Base-by-base conservation (phyloP, 2,329 filamentous ascomycete genomes). In the Cladophialophora bantiana region DNA sequence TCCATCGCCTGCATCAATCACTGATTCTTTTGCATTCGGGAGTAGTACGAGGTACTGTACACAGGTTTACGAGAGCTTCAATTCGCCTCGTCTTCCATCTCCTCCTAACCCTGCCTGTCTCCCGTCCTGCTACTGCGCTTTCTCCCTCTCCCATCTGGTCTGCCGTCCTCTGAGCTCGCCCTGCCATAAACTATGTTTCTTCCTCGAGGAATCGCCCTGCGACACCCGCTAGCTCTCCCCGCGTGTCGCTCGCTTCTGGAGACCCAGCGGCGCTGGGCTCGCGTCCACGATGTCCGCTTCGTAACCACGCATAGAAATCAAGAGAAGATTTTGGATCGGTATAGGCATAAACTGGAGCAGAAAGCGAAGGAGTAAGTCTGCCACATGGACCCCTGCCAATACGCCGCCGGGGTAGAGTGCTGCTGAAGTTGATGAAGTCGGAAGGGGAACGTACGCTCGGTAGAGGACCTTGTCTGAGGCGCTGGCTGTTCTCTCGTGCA, bases 251-350 rank as follows among this genome's bases (percentile, higher is more conserved):
- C n/a, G 4, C 50, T 55, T 3, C 56, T 64, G 32, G 62, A 65
- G 32, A 40, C 59, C 77, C 94, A 97, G 79, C 88, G 90, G 64
- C 88, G 94, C 77, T 96, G 92, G 90, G 94, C 94, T 1, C 92
- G 92, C 74, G 93, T 97, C 35, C 92, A 96, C 78, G 92, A 97
- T 79, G 89, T 96, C 56, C 92, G 94, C 71, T 96, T 94, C 83
- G 86, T 97, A 54, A 90, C 90, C 68, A 95, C 93, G 15, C 91
- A 93, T 68, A 87, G 87, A 65, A 83, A 87, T 65, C 84, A 89
- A 55, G 85, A 87, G 65, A 84, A 85, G 73, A 83, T 97, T 45
- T 77, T 92, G 70, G 93, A 96, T 71, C 96, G 92, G 79, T 99
- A 99, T 83, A 88, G 87, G 73, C 86, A 90, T 65, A 97, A 97